A percentile compares a stretch with the other conserved stretches of the same genome.
Evolutionary conservation across 129 eudicot species (phyloP).

Genomic region (Solidago caesia): DNA sequence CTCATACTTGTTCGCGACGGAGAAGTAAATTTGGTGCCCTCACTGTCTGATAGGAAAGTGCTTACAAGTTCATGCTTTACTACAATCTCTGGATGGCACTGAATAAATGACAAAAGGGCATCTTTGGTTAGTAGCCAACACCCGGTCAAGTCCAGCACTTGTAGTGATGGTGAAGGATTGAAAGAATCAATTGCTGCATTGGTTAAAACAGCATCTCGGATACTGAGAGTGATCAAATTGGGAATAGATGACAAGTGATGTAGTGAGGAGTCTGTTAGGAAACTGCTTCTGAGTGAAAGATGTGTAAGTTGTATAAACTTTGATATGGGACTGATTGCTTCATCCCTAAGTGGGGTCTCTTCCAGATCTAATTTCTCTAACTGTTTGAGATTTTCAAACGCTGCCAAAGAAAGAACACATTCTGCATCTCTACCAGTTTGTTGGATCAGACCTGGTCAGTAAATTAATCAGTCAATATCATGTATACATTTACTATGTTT

Average conservation of each 20-base stretch:
- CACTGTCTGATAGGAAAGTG: conserved; percentile 22
- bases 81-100: conserved; percentile 49
- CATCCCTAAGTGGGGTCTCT: conserved; percentile 54
- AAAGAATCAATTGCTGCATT: conserved; percentile 56
- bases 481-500: background rate
- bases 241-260: conserved; percentile 44
- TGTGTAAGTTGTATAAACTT: conserved; percentile 47
- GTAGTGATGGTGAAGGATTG: conserved; percentile 52
- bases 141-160: conserved; percentile 68
- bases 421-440: conserved; percentile 36
- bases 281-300: conserved; percentile 60
- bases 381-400: conserved; percentile 47
- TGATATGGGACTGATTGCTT: conserved; percentile 48
- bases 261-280: conserved; percentile 63
- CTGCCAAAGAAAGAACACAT: conserved; percentile 53
- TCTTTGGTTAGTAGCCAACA: conserved; percentile 85
- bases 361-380: conserved; percentile 70
- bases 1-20: conserved; percentile 31
- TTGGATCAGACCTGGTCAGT: conserved; percentile 50
- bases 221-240: conserved; percentile 45
- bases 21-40: conserved; percentile 24
- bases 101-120: conserved; percentile 48
- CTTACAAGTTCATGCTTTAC: conserved; percentile 59
- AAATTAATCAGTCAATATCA: conserved; percentile 18
- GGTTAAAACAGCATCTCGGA: conserved; percentile 72